Conservation (phyloP, 805 yeast genomes). For the Pichia heedii region DNA sequence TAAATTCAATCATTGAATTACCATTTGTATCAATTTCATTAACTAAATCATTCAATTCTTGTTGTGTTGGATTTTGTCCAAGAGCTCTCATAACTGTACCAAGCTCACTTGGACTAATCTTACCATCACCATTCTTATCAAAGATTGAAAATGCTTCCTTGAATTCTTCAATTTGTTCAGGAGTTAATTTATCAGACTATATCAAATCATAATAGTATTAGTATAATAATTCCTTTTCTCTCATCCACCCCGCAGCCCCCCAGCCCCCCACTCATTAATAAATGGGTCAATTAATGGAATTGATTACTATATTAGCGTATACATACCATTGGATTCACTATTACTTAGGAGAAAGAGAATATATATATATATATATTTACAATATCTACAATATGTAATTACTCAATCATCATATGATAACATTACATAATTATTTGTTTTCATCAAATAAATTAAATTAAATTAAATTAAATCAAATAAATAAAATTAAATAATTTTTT, state of each 20-base stretch:
- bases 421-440: too few species aligned
- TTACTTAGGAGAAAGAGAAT: too few species aligned
- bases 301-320: too few species aligned
- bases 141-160: conserved; percentile 96
- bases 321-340: too few species aligned
- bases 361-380: too few species aligned
- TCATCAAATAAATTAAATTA: too few species aligned
- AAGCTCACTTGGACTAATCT: conserved; percentile 88
- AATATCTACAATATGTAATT: too few species aligned
- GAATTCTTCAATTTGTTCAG: conserved; percentile 94
- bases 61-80: conserved; percentile 94
- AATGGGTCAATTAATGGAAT: too few species aligned
- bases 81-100: conserved; percentile 99
- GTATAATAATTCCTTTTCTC: not conserved
- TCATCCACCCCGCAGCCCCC: not conserved
- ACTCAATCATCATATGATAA: too few species aligned
- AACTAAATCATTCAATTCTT: conserved; percentile 93
- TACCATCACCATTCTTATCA: conserved; percentile 95
- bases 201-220: not conserved
- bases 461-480: too few species aligned
- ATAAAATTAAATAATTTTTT: too few species aligned
- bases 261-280: too few species aligned
- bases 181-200: conserved; percentile 81
- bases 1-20: conserved; percentile 80
- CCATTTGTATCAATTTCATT: conserved; percentile 95